Conservation (phyloP, 2,329 filamentous ascomycete species). For the Colletotrichum cuscutae region DNA sequence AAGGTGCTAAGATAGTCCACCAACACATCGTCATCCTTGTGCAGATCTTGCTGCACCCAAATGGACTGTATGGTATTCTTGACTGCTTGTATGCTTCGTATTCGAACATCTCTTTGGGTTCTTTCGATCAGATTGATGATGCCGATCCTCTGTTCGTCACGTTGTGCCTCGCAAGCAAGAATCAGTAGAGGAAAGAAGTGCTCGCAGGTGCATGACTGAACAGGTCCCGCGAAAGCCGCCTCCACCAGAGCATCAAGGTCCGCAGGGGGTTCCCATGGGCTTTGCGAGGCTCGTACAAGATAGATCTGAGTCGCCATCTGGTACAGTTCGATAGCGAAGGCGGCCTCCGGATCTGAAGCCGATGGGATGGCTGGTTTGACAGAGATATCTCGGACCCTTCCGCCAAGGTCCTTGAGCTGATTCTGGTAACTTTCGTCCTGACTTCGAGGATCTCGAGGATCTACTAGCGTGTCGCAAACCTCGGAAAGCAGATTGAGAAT, state of each 20-base stretch:
- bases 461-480: constrained; percentile 1
- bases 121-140: constrained; percentile 45
- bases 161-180: constrained; percentile 46
- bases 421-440: not conserved
- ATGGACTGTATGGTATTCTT: constrained; percentile 40
- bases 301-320: constrained; percentile 10
- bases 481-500: constrained; percentile 18
- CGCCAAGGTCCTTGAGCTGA: not conserved
- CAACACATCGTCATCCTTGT: constrained; percentile 43
- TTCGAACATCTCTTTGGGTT: constrained; percentile 29
- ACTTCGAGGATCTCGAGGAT: not conserved
- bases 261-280: constrained; percentile 35
- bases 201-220: constrained; percentile 40
- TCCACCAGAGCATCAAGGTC: constrained; percentile 35
- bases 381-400: not conserved
- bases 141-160: constrained; percentile 43
- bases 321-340: not conserved
- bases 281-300: constrained; percentile 34
- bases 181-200: constrained; percentile 50
- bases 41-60: constrained; percentile 48
- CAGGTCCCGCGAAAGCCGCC: constrained; percentile 25
- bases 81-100: constrained; percentile 41
- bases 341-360: not conserved
- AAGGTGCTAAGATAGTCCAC: constrained; percentile 43
- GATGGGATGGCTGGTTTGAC: not conserved